Evolutionary conservation across 2,329 filamentous ascomycete species (phyloP).

Genomic region (Aspergillus floridensis): DNA sequence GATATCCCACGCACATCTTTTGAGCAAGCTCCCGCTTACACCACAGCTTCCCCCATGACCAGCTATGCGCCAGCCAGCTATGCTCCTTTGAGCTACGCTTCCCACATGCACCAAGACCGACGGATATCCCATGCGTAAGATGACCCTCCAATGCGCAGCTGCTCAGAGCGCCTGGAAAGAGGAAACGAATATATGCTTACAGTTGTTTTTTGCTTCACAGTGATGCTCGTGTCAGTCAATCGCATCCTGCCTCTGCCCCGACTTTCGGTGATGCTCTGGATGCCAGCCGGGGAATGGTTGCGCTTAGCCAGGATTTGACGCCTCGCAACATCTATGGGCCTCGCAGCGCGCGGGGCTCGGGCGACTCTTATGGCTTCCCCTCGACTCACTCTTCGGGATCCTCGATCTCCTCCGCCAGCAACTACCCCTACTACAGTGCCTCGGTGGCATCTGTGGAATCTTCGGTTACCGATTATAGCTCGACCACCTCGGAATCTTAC

Average conservation of each 20-base stretch:
- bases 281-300: constrained; percentile 89
- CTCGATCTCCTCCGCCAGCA: constrained; percentile 79
- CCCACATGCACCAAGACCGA: constrained; percentile 58
- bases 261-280: constrained; percentile 88
- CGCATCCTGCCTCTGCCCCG: constrained; percentile 56
- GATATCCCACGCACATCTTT: constrained; percentile 76
- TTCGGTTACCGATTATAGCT: constrained; percentile 89
- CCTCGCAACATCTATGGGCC: constrained; percentile 84
- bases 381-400: constrained; percentile 87
- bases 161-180: not conserved
- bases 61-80: constrained; percentile 69
- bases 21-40: constrained; percentile 66
- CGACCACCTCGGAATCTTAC: constrained; percentile 77
- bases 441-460: constrained; percentile 68
- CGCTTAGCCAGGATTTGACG: constrained; percentile 88
- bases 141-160: constrained; percentile 14
- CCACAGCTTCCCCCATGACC: constrained; percentile 68
- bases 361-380: constrained; percentile 89
- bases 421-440: constrained; percentile 81
- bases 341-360: constrained; percentile 65
- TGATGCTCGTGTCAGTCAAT: constrained; percentile 35
- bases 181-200: constrained; percentile 16
- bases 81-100: constrained; percentile 72
- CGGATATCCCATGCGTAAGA: constrained; percentile 86
- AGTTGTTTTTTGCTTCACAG: constrained; percentile 14